Base-by-base conservation (phyloP, 345 rosid species). In the Heritiera fomes region DNA sequence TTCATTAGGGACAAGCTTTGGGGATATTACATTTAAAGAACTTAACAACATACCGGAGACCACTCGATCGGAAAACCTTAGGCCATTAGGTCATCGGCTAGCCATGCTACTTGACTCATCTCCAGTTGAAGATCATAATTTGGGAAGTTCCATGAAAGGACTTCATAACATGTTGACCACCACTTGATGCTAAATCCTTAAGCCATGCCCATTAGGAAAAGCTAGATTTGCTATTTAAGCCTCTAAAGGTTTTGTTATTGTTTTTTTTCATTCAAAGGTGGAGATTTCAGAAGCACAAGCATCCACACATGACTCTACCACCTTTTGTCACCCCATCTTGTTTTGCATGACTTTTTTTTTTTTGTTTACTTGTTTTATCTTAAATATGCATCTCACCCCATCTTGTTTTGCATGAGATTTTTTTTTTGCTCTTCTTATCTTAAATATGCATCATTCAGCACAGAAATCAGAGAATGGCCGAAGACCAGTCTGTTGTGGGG, bases 381-480 rank as follows among this genome's bases (percentile, higher is more conserved):
- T 34, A 34, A 2, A 34, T 34, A 34, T 34, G 38, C 38, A 34
- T 30, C 50, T 61, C 59, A 23, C 41, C 70, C 20, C 12, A 12
- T 45, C 34, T 74, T 58, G 20, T 56, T 75, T 50, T 60, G 80
- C 79, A 52, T 77, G 75, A 65, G 62, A 71, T 75, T 62, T 82
- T 56, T 56, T 72, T 85, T 73, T 82, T 81, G 77, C 82, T 77
- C 71, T 73, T 81, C 83, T 83, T 71, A 83, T 84, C 86, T 87
- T 55, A 86, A 77, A 80, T 81, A 77, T 87, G 60, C 73, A 52
- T 73, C 80, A 79, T 84, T 59, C 88, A 82, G 88, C 85, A 85
- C 93, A 96, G 99, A 85, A 96, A 96, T 87, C 99, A 92, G 88
- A 91, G 97, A 88, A 96, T 96, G 99, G 93, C 97, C 43, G 98